Evolutionary conservation across 139 green algal genomes (phyloP), one percentile per base, ranked within the genome.

Genomic region (Chara braunii): DNA sequence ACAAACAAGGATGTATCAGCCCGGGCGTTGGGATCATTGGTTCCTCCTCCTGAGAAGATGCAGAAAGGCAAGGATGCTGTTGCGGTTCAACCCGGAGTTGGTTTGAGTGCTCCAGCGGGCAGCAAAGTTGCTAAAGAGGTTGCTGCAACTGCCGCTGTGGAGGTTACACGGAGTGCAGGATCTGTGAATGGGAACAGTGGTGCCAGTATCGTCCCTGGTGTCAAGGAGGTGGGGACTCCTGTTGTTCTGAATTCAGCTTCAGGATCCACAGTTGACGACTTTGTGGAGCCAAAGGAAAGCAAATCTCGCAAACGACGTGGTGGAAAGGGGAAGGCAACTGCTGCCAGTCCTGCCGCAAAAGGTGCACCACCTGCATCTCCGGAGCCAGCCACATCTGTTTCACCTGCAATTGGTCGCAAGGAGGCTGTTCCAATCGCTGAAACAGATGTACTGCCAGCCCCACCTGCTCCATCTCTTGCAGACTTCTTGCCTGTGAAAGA

Each of bases 291-390:
- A 1, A 59, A 59, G 31, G 56, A 72, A 29, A 36, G 5, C 6
- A 61, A 56, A 28, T 70, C 66, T 53, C 55, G 26, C 56, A 73
- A 73, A 37, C 66, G 68, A 28, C 37, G 40, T 22, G 64, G 35
- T 1, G 28, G 54, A 23, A 73, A 73, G 6, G 37, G 26, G 18
- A 73, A 70, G 43, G 30, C 11, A 24, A 22, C 14, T 8, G 23
- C 57, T 18, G 23, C 22, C 30, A 18, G 32, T 26, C 31, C 51
- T 24, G 22, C 62, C 2, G 22, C 31, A 51, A 70, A 34, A 9
- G n/a, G 33, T n/a, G 4, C 51, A 37, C 3, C 62, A 7, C 52
- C 51, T 68, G 59, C 45, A 11, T 22, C 51, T 2, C 8, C n/a
- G 37, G 59, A 61, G 43, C 22, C 28, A 23, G 28, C 43, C 8